These are phyloP conservation scores for Gynochthodes officinalis DNA, from an alignment of 257 asterid genomes.

Conservation along the genomic window DNA sequence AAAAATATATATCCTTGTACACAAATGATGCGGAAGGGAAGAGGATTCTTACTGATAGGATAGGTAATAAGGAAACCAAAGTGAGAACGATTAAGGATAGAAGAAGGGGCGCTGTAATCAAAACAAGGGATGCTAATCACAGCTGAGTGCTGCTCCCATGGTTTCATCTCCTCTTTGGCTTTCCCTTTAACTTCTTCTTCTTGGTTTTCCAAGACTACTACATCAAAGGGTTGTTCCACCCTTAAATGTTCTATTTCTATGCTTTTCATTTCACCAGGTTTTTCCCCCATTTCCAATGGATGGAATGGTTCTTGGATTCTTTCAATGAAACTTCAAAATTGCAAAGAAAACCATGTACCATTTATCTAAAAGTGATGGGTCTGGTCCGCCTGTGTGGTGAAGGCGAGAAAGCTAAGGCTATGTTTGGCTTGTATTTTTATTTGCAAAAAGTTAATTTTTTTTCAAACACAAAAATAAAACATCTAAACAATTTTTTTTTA, in stretches of 20 bases:
- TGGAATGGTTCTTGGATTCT: no score
- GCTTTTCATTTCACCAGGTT: neutral
- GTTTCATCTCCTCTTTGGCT: slow-evolving; percentile 38
- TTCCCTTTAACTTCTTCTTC: slow-evolving; percentile 10
- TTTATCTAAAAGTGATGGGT: no score
- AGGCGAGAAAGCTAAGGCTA: no score
- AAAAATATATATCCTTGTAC: neutral
- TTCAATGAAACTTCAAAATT: no score
- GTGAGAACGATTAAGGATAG: slow-evolving; percentile 36
- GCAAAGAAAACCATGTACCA: no score
- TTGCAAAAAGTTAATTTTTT: no score
- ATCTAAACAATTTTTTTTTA: no score
- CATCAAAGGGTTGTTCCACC: neutral
- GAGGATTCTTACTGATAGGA: slow-evolving; percentile 35
- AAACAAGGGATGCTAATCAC: slow-evolving; percentile 47
- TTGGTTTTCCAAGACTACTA: neutral
- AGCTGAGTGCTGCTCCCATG: slow-evolving; percentile 56
- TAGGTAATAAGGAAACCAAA: slow-evolving; percentile 48
- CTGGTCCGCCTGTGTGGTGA: no score
- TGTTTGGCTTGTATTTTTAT: no score
- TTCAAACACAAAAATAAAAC: no score
- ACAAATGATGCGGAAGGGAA: neutral
- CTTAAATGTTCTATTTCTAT: neutral
- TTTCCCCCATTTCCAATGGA: neutral
- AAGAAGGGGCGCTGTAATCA: slow-evolving; percentile 44